Percentiles rank a stretch among this genome's conserved stretches.
Evolutionary conservation across 768 basidiomycete species (phyloP).

Genomic region (Rossbeevera mucosa): DNA sequence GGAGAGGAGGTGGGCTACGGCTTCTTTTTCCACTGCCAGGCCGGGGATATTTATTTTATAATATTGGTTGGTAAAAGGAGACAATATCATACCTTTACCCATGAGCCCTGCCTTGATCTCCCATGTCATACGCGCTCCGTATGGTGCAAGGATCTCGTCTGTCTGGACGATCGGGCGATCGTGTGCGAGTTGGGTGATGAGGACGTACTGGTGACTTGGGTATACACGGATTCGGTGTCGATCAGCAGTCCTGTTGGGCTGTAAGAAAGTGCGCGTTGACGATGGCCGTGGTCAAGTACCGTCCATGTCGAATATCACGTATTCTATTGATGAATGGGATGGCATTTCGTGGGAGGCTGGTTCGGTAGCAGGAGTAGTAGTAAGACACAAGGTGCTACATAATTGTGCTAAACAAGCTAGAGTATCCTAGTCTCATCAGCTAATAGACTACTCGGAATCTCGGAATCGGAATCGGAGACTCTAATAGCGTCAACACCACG

Average conservation of each 20-base stretch:
- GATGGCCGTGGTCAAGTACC: constrained; percentile 33
- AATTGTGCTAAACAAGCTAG: no score
- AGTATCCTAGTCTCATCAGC: no score
- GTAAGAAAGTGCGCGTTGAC: not conserved
- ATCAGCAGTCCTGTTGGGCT: constrained; percentile 58
- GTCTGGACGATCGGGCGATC: constrained; percentile 5
- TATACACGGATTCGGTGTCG: constrained; percentile 74
- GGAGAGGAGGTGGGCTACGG: constrained; percentile 65
- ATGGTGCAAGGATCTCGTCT: constrained; percentile 70
- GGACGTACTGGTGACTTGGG: constrained; percentile 68
- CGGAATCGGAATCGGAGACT: no score
- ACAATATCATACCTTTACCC: constrained; percentile 63
- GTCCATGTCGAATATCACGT: constrained; percentile 73
- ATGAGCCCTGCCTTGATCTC: constrained; percentile 85
- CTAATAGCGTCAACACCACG: no score
- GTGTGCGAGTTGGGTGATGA: not conserved
- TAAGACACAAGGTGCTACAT: no score
- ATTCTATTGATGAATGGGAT: constrained; percentile 37
- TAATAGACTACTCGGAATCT: no score
- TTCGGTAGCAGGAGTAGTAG: no score
- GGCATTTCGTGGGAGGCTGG: constrained; percentile 5
- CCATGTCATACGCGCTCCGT: constrained; percentile 81
- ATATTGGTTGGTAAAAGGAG: not conserved
- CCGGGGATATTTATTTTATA: not conserved
- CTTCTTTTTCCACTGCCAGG: constrained; percentile 68